phyloP scores from a whole-genome alignment of 495 filamentous ascomycete genomes.

The Melanomma pulvis-pyrius region DNA sequence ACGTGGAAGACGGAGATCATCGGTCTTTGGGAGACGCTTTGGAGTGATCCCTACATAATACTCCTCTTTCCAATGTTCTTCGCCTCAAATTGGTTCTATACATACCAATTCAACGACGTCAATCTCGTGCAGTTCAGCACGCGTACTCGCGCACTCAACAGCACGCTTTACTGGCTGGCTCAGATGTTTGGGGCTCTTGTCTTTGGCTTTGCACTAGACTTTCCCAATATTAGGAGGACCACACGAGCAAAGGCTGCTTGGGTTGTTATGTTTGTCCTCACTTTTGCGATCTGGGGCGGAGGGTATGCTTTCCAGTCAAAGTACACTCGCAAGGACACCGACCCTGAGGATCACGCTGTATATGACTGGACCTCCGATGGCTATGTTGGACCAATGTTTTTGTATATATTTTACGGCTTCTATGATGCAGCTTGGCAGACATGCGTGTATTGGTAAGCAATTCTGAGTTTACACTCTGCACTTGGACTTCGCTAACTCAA shows the following conservation, averaged over 20 bases:
- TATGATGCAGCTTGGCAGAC: slow-evolving; percentile 88
- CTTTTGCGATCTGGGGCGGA: slow-evolving; percentile 84
- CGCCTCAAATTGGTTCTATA: slow-evolving; percentile 50
- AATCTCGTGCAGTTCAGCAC: slow-evolving; percentile 77
- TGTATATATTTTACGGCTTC: slow-evolving; percentile 94
- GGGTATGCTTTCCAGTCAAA: slow-evolving; percentile 76
- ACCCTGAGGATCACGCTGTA: slow-evolving; percentile 50
- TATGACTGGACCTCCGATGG: slow-evolving; percentile 68
- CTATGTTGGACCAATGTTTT: slow-evolving; percentile 82
- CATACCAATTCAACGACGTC: slow-evolving; percentile 60
- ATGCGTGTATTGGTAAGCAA: slow-evolving; percentile 86
- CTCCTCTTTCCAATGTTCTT: slow-evolving; percentile 67
- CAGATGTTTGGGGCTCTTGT: slow-evolving; percentile 84
- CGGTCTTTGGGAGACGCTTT: slow-evolving; percentile 76
- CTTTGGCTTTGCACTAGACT: slow-evolving; percentile 77
- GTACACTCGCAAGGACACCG: slow-evolving; percentile 55
- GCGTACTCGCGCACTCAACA: slow-evolving; percentile 81
- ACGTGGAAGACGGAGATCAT: slow-evolving; percentile 69
- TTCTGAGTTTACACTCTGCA: slow-evolving; percentile 37
- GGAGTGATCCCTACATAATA: slow-evolving; percentile 74
- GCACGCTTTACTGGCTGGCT: slow-evolving; percentile 81
- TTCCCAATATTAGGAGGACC: slow-evolving; percentile 62
- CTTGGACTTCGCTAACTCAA: background rate
- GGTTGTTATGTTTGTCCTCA: slow-evolving; percentile 67
- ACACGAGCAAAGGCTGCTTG: slow-evolving; percentile 75